Evolutionary conservation across 495 filamentous ascomycete genomes (phyloP), one percentile per base, ranked within the genome.

Genomic region (Lasiosphaeris hirsuta): DNA sequence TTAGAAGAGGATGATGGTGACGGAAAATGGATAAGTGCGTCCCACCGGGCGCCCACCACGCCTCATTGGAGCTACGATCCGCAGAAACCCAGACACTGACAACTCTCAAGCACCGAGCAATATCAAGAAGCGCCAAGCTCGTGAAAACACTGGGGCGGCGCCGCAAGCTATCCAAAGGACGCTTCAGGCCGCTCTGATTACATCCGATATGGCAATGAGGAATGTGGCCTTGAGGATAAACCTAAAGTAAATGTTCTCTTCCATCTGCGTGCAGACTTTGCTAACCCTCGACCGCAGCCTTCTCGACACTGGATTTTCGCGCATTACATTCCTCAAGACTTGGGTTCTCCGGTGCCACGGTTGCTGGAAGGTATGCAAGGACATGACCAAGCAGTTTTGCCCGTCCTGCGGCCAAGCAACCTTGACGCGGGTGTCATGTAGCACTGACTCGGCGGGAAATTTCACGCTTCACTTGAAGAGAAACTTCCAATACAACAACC

Each of bases 191-290:
- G 95, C 91, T 9, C 84, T 90, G 44, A 86, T 97, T 60, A 97
- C 94, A 0, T 89, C 88, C 56, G 94, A 99, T 78, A 97, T 89
- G 75, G 93, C 94, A 41, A 93, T 97, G 84, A 91, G 97, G 75
- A 97, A 97, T 66, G 90, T 97, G 17, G 77, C 93, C 2, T 79
- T 99, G 9, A 90, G 93, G 61, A 94, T 97, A 77, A 96, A 96
- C 73, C 81, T 99, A 33, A 90, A 96, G 68, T 70, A 60, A 40
- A 65, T 53, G 2, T 10, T 9, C 9, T 13, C n/a, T n/a, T n/a
- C 3, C 37, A 9, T 35, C 14, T 7, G 15, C 11, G 14, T 5
- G 7, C 10, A 54, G 45, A 10, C 11, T n/a, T 2, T 14, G 3
- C 15, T 50, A 5, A 46, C 43, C 36, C 23, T 30, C 23, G 11